Conservation (phyloP, 345 rosid species). For the Mercurialis annua region DNA sequence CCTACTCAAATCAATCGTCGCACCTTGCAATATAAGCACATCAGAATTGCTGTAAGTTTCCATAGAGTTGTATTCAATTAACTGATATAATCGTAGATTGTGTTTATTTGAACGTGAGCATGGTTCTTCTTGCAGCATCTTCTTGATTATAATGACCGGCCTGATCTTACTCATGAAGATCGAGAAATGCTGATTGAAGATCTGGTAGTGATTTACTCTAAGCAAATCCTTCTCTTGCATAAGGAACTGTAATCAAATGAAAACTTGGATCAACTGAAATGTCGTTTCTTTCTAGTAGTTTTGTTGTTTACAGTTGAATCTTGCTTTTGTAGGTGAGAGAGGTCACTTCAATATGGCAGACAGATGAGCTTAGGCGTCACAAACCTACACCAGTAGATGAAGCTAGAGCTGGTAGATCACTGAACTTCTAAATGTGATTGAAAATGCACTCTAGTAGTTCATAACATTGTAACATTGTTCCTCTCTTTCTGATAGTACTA, state of each 20-base stretch:
- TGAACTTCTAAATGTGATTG: constrained; percentile 12
- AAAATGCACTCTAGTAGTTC: constrained; percentile 10
- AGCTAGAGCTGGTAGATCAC: constrained; percentile 74
- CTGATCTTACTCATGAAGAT: constrained; percentile 91
- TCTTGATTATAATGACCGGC: constrained; percentile 75
- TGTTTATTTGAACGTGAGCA: constrained; percentile 17
- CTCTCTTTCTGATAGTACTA: not conserved
- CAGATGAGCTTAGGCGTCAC: constrained; percentile 95
- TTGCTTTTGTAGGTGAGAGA: constrained; percentile 65
- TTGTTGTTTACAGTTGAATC: constrained; percentile 10
- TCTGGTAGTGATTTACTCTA: constrained; percentile 52
- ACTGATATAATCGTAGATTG: constrained; percentile 2
- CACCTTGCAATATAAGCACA: constrained; percentile 92
- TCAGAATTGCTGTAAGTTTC: constrained; percentile 79
- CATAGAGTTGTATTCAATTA: constrained; percentile 13
- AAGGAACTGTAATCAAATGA: too few species aligned
- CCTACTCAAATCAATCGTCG: constrained; percentile 97
- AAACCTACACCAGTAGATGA: constrained; percentile 93
- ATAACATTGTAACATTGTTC: constrained; percentile 1
- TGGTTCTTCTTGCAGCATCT: constrained; percentile 61
- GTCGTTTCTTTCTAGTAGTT: not conserved
- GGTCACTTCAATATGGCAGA: constrained; percentile 90
- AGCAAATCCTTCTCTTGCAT: not conserved
- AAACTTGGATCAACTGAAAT: not conserved
- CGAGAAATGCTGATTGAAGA: constrained; percentile 88